A percentile compares a stretch with the other conserved stretches of the same genome.
phyloP scores from a whole-genome alignment of 1,284 basidiomycete genomes.

The Irpex sp. region DNA sequence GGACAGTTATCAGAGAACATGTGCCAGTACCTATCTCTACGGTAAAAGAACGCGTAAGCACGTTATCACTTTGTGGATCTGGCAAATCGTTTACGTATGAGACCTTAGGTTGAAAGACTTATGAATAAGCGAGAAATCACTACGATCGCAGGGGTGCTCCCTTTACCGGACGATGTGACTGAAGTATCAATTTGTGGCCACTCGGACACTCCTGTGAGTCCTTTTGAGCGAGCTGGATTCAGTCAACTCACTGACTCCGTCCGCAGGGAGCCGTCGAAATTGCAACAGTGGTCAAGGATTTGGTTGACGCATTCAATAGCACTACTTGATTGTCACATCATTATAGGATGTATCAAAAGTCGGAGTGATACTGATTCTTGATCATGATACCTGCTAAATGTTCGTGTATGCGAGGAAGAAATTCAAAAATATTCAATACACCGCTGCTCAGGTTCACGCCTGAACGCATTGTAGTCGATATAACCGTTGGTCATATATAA shows the following conservation, averaged over 20 bases:
- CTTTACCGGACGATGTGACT: conserved; percentile 36
- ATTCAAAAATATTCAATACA: too few relatives aligned
- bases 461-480: too few relatives aligned
- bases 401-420: too few relatives aligned
- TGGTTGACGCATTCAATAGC: conserved; percentile 46
- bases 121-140: conserved; percentile 40
- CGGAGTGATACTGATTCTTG: too few relatives aligned
- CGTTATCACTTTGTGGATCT: background rate
- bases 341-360: too few relatives aligned
- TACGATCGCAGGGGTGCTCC: conserved; percentile 38
- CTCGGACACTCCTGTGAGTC: conserved; percentile 56
- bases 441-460: too few relatives aligned
- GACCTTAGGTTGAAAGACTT: conserved; percentile 38
- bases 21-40: conserved; percentile 37
- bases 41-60: conserved; percentile 39
- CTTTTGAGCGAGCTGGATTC: background rate
- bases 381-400: too few relatives aligned
- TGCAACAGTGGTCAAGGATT: conserved; percentile 39
- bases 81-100: background rate
- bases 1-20: conserved; percentile 37
- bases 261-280: conserved; percentile 46
- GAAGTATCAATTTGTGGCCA: conserved; percentile 62
- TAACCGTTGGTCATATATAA: too few relatives aligned
- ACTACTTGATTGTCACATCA: background rate
- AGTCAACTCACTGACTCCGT: background rate